Evolutionary conservation across 1,284 basidiomycete genomes (phyloP).

Genomic region (Malassezia japonica): DNA sequence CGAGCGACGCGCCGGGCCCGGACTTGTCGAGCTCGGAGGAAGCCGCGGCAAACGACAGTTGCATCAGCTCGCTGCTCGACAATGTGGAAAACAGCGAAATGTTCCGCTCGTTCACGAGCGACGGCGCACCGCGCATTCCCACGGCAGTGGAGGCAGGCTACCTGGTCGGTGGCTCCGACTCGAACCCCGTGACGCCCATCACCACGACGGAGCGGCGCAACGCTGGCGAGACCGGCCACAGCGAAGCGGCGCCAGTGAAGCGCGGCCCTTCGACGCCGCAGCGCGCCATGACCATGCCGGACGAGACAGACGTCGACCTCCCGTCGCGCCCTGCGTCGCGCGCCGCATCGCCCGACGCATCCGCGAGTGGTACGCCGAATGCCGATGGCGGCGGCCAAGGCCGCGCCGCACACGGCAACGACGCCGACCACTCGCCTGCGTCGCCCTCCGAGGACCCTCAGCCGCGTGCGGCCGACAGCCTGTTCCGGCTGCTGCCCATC

Average conservation of each 20-base stretch:
- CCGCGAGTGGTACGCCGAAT: too few relatives aligned
- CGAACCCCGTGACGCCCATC: constrained; percentile 4
- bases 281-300: neutral
- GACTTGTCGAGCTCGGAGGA: neutral
- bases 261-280: neutral
- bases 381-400: neutral
- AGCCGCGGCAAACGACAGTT: neutral
- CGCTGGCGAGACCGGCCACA: neutral
- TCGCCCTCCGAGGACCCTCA: neutral
- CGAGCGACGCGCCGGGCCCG: constrained; percentile 14
- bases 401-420: neutral
- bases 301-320: neutral
- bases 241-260: neutral
- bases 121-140: neutral
- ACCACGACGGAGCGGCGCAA: neutral
- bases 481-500: constrained; percentile 90
- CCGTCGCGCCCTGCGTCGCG: neutral
- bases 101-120: neutral
- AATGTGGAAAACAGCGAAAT: neutral
- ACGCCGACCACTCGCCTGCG: neutral
- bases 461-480: constrained; percentile 70
- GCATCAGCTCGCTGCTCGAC: neutral
- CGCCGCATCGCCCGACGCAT: neutral
- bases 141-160: constrained; percentile 14
- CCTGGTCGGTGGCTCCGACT: neutral